These are phyloP conservation scores for Cladophialophora bantiana DNA, from an alignment of 2,329 filamentous ascomycete genomes.

Conservation along the genomic window DNA sequence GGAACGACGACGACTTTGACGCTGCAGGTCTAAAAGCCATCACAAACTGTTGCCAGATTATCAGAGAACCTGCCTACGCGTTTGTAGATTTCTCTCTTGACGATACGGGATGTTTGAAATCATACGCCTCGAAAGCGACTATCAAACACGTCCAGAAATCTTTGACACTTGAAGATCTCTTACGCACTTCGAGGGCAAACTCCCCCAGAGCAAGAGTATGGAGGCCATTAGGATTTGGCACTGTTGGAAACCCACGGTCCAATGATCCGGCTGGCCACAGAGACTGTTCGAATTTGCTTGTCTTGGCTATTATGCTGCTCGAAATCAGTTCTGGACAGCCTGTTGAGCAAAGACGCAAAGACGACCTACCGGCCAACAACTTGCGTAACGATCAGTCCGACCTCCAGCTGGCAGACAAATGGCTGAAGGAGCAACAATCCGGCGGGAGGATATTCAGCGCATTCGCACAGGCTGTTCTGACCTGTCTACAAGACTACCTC, in stretches of 20 bases:
- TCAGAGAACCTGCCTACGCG: not conserved
- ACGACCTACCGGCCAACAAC: not conserved
- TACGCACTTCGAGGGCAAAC: not conserved
- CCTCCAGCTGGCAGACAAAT: not conserved
- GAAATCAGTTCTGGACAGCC: constrained; percentile 1
- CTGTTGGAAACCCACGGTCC: not conserved
- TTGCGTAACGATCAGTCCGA: not conserved
- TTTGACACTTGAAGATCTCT: not conserved
- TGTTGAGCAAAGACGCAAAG: not conserved
- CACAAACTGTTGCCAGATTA: not conserved
- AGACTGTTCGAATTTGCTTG: not conserved
- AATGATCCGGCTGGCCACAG: not conserved
- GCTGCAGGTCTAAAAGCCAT: not conserved
- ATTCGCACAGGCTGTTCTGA: not conserved
- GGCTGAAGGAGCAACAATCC: not conserved
- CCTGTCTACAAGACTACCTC: not conserved
- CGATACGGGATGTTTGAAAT: not conserved
- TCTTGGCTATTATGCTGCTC: not conserved
- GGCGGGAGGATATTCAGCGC: not conserved
- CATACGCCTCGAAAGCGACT: not conserved
- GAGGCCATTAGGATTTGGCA: not conserved
- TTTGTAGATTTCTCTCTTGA: not conserved
- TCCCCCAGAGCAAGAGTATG: not conserved
- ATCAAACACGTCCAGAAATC: not conserved
- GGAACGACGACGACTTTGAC: not conserved